Base-by-base conservation (phyloP, 768 basidiomycete genomes). In the Infundibulicybe gibba region DNA sequence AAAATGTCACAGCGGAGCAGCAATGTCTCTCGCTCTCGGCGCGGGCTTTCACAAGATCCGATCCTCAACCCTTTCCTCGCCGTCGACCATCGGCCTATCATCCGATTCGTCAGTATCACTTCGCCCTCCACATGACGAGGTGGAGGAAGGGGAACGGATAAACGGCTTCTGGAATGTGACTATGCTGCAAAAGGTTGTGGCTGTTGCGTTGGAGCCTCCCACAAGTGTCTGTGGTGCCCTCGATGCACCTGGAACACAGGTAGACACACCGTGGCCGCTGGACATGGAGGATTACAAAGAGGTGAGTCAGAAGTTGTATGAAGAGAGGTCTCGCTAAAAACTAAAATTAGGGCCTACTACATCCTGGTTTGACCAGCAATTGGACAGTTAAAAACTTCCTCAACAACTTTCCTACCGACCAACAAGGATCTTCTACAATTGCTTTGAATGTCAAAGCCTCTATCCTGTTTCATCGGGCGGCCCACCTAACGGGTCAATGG, bases 61-160 rank as follows among this genome's bases (percentile, higher is more conserved):
- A 2, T 65, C 72, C 25, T 43, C 65, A 3, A 69, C 66, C 40
- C 50, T 63, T 14, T 55, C 67, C 57, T 55, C 72, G 55, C 50
- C 66, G 49, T 58, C 66, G 47, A 55, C 65, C 2, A 66, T 71
- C 43, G 54, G 70, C 62, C 49, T 76, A 54, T 32, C 65, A 54
- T 55, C 75, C 56, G 62, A 67, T 51, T 65, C 75, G 10, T 67
- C 80, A 43, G 64, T 76, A 51, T 60, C 63, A 2, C 60, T 80
- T 15, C 60, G 53, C 55, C 67, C n/a, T 53, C 74, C 56, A 53
- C 70, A 37, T 14, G 74, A 77, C 54, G 52, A 62, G 19, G 58
- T 79, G n/a, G 83, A 83, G 50, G 81, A 84, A 57, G 82, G 77
- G 15, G 83, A 85, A 55, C 71, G 81, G 30, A 82, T 85, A 48